phyloP scores from a whole-genome alignment of 2,329 filamentous ascomycete genomes.

The Fusarium stilboides region DNA sequence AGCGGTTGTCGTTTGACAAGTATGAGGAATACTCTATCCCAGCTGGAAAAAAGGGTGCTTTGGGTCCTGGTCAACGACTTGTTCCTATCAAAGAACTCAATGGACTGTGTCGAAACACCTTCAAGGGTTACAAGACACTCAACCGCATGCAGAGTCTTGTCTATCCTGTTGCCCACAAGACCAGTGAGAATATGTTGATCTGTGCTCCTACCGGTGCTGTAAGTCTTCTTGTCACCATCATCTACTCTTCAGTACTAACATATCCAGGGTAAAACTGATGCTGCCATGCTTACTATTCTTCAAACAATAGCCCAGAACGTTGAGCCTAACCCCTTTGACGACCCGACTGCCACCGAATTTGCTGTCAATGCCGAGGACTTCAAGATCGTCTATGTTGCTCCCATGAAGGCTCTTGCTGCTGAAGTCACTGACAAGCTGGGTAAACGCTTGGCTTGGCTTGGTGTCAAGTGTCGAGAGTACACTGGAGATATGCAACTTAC shows the following conservation, averaged over 20 bases:
- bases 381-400: constrained; percentile 98
- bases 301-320: constrained; percentile 92
- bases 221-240: constrained; percentile 55
- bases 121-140: constrained; percentile 91
- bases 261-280: constrained; percentile 90
- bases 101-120: constrained; percentile 89
- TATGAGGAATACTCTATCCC: constrained; percentile 94
- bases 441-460: constrained; percentile 93
- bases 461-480: constrained; percentile 90
- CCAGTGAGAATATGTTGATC: constrained; percentile 98
- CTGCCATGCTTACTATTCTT: constrained; percentile 95
- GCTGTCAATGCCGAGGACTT: constrained; percentile 88
- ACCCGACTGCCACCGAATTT: constrained; percentile 82
- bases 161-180: constrained; percentile 94
- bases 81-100: constrained; percentile 87
- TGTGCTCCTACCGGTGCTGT: constrained; percentile 95
- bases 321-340: constrained; percentile 82
- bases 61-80: constrained; percentile 81
- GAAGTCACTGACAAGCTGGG: constrained; percentile 96
- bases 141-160: constrained; percentile 99
- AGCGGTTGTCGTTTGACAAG: constrained; percentile 78
- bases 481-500: constrained; percentile 99
- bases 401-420: constrained; percentile 98
- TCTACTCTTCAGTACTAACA: constrained; percentile 29
- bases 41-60: constrained; percentile 81